Percentiles rank a stretch among this genome's conserved stretches.
phyloP scores from a whole-genome alignment of 148 eudicot species.

The Vaccinium darrowii region DNA sequence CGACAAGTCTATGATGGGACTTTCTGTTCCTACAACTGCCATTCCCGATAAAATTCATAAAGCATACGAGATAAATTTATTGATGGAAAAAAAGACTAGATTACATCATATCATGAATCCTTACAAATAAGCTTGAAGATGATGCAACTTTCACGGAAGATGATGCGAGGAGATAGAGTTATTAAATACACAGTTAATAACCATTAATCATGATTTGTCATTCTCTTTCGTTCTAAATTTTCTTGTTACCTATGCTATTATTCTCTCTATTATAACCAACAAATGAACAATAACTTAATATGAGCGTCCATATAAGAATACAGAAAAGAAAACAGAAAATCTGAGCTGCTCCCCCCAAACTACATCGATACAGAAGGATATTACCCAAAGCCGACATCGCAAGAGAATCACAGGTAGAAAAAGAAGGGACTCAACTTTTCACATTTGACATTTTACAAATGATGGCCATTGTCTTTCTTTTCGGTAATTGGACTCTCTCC shows the following conservation, averaged over 20 bases:
- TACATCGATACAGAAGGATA: not conserved
- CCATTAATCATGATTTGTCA: not conserved
- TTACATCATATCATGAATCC: not conserved
- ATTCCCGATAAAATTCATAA: no score
- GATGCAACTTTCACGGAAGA: not conserved
- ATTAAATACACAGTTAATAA: constrained; percentile 3
- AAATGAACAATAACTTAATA: constrained; percentile 16
- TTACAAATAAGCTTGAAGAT: not conserved
- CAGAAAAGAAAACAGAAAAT: not conserved
- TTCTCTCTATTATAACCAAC: constrained; percentile 8
- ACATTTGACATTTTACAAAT: constrained; percentile 12
- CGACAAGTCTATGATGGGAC: no score
- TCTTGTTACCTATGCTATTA: not conserved
- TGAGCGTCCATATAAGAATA: not conserved
- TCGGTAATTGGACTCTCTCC: constrained; percentile 23
- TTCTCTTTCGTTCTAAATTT: not conserved
- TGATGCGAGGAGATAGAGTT: not conserved
- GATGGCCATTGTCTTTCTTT: constrained; percentile 36
- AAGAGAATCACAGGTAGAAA: not conserved
- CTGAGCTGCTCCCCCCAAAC: not conserved
- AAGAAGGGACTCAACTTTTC: not conserved
- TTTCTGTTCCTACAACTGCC: no score
- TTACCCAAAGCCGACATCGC: not conserved
- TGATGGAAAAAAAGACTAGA: no score
- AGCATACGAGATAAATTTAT: not conserved